A percentile compares a stretch with the other conserved stretches of the same genome.
These are phyloP conservation scores for Rutstroemia sydowiana DNA, from an alignment of 2,329 filamentous ascomycete species.

Conservation along the genomic window DNA sequence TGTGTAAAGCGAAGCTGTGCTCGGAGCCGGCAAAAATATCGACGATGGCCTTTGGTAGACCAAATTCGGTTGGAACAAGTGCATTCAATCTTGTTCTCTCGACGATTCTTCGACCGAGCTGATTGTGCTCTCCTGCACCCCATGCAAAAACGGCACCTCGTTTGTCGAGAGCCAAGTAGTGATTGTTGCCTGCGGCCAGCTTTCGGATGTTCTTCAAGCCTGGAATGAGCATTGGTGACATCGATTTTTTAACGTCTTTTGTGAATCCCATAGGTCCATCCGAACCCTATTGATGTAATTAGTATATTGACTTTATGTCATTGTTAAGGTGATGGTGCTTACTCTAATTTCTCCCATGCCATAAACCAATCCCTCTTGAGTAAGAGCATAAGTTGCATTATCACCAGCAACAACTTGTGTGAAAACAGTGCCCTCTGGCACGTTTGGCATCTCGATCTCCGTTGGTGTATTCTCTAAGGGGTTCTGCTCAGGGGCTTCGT, in stretches of 20 bases:
- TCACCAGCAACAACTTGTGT: slow-evolving; percentile 66
- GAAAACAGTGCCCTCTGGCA: slow-evolving; percentile 47
- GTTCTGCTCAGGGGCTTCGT: slow-evolving; percentile 53
- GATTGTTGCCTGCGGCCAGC: slow-evolving; percentile 48
- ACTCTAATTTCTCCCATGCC: slow-evolving; percentile 78
- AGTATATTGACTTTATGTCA: neutral
- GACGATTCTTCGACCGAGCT: slow-evolving; percentile 45
- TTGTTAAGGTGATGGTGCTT: slow-evolving; percentile 24
- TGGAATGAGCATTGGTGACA: slow-evolving; percentile 42
- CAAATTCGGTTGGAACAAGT: slow-evolving; percentile 16
- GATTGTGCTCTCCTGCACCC: slow-evolving; percentile 56
- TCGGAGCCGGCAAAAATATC: slow-evolving; percentile 52
- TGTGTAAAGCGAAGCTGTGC: slow-evolving; percentile 70
- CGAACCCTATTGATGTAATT: slow-evolving; percentile 39
- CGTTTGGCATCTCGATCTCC: slow-evolving; percentile 53
- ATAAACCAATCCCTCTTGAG: slow-evolving; percentile 67
- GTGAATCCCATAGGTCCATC: slow-evolving; percentile 55
- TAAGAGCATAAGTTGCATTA: slow-evolving; percentile 69
- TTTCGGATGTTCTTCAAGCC: slow-evolving; percentile 46
- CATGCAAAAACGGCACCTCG: slow-evolving; percentile 55
- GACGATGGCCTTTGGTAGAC: slow-evolving; percentile 11
- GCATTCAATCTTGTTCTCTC: slow-evolving; percentile 17
- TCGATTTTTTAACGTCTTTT: slow-evolving; percentile 1
- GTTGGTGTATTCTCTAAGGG: slow-evolving; percentile 36
- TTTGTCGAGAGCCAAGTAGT: slow-evolving; percentile 49